These are phyloP conservation scores for Arthrocladium fulminans DNA, from an alignment of 2,329 filamentous ascomycete genomes.

Conservation along the genomic window DNA sequence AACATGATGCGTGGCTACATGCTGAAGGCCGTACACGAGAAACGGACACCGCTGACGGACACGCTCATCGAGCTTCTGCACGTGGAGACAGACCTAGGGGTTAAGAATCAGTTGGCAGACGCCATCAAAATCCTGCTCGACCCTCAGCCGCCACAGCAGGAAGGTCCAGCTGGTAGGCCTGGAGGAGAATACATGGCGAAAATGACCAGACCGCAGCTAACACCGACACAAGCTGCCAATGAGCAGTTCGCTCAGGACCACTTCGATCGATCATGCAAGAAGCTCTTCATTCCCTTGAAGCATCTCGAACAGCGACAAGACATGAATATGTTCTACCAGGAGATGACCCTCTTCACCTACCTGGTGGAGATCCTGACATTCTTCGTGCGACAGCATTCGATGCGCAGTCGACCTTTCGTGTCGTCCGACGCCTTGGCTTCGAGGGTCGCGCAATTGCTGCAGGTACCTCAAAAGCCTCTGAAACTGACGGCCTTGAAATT, in stretches of 20 bases:
- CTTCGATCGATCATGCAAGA: slow-evolving; percentile 77
- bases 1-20: slow-evolving; percentile 90
- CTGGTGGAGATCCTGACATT: slow-evolving; percentile 89
- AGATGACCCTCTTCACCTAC: slow-evolving; percentile 84
- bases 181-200: slow-evolving; percentile 59
- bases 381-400: slow-evolving; percentile 81
- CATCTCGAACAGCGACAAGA: slow-evolving; percentile 52
- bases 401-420: slow-evolving; percentile 81
- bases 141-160: slow-evolving; percentile 51
- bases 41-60: slow-evolving; percentile 76
- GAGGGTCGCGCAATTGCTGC: slow-evolving; percentile 72
- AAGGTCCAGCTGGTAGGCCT: slow-evolving; percentile 47
- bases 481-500: slow-evolving; percentile 89
- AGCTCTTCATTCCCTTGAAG: slow-evolving; percentile 78
- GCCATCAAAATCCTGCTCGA: slow-evolving; percentile 90
- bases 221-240: slow-evolving; percentile 54
- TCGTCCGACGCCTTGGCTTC: slow-evolving; percentile 67
- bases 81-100: slow-evolving; percentile 83
- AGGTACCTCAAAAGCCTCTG: slow-evolving; percentile 79
- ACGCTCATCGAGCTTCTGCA: slow-evolving; percentile 86
- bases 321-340: slow-evolving; percentile 67
- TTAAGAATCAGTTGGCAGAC: slow-evolving; percentile 92
- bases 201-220: slow-evolving; percentile 46
- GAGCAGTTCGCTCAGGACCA: slow-evolving; percentile 80
- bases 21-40: slow-evolving; percentile 82